Percentiles rank a stretch among this genome's conserved stretches.
These are phyloP conservation scores for Dorcoceras hygrometricum DNA, from an alignment of 257 asterid species.

Conservation along the genomic window DNA sequence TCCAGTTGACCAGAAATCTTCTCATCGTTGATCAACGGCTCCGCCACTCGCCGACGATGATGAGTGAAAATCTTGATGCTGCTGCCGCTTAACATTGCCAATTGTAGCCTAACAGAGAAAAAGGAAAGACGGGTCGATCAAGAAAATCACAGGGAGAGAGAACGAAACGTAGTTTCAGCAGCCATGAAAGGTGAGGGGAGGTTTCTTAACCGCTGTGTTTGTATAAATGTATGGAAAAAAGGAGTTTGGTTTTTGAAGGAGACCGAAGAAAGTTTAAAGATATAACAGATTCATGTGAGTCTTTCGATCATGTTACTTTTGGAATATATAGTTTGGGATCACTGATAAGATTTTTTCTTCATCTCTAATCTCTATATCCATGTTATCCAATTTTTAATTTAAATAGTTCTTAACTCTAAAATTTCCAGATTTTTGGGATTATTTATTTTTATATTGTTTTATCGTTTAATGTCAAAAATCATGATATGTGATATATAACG, in stretches of 20 bases:
- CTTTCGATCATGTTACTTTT: too few species aligned
- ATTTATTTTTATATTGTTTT: too few species aligned
- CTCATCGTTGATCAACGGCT: conserved; percentile 20
- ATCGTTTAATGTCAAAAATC: too few species aligned
- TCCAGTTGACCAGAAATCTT: conserved; percentile 16
- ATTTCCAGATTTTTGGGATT: too few species aligned
- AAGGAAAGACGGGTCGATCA: background rate
- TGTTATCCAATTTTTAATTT: too few species aligned
- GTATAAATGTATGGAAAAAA: background rate
- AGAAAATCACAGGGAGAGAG: background rate
- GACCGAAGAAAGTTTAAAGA: too few species aligned
- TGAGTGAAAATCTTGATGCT: conserved; percentile 6
- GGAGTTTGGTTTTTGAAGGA: background rate
- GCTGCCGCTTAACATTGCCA: conserved; percentile 10
- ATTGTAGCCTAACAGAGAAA: background rate
- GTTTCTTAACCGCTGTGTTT: background rate
- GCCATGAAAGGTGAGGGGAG: background rate
- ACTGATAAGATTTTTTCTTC: too few species aligned
- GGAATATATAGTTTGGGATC: too few species aligned
- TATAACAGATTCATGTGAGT: background rate
- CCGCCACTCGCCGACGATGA: conserved; percentile 37
- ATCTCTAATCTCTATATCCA: too few species aligned
- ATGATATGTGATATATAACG: too few species aligned
- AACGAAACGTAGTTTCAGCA: background rate
- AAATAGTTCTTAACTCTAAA: too few species aligned